Conservation (phyloP, 371 early-diverging fungal species). For the Capniomyces stellatus region DNA sequence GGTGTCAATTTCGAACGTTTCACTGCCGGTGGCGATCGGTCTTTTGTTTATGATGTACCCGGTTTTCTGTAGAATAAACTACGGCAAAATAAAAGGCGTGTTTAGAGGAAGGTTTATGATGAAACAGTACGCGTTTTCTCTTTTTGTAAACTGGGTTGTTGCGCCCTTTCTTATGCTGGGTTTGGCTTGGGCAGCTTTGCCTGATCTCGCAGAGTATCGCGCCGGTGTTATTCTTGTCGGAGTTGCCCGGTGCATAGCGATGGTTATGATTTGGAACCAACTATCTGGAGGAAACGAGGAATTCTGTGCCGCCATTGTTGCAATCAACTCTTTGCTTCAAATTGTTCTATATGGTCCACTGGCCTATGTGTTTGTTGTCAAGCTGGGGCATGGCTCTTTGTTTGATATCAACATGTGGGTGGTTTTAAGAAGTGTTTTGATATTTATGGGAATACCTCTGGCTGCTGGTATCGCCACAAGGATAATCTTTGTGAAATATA, state of each 20-base stretch:
- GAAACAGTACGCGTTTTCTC: constrained; percentile 31
- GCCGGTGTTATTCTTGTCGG: constrained; percentile 60
- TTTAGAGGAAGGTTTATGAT: constrained; percentile 22
- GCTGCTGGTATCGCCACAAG: constrained; percentile 39
- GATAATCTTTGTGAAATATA: constrained; percentile 10
- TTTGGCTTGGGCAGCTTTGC: constrained; percentile 50
- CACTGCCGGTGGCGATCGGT: constrained; percentile 45
- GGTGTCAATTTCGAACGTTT: constrained; percentile 40
- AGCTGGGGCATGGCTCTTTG: constrained; percentile 23
- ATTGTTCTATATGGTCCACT: constrained; percentile 44
- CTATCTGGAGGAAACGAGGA: constrained; percentile 44
- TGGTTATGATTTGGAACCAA: constrained; percentile 61
- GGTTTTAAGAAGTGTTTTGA: constrained; percentile 35
- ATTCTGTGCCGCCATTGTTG: constrained; percentile 48
- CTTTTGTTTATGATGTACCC: constrained; percentile 56
- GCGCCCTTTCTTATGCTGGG: constrained; percentile 51
- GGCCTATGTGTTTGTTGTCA: constrained; percentile 33
- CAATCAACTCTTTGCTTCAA: constrained; percentile 48
- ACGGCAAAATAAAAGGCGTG: constrained; percentile 29
- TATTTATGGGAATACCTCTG: constrained; percentile 54
- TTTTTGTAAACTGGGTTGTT: constrained; percentile 45
- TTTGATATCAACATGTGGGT: constrained; percentile 33
- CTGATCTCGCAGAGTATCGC: constrained; percentile 46
- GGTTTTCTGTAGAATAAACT: constrained; percentile 45
- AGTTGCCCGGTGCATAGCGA: constrained; percentile 53